Evolutionary conservation across 495 filamentous ascomycete species (phyloP), one percentile per base, ranked within the genome.

Genomic region (Clohesyomyces aquaticus): DNA sequence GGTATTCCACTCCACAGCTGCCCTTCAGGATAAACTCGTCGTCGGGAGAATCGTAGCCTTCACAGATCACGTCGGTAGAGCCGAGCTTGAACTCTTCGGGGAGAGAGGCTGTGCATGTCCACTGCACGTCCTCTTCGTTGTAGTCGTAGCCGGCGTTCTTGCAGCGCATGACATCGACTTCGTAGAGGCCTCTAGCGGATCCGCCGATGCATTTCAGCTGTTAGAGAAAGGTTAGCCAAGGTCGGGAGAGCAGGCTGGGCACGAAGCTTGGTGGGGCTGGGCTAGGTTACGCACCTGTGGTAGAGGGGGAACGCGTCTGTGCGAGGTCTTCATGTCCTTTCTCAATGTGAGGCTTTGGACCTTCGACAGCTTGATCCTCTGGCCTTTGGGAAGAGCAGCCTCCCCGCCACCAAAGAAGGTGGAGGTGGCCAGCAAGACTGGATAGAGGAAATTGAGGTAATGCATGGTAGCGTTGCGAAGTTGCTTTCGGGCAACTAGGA

Each of bases 1-100:
- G 80, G 73, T 98, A 98, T 74, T 98, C 93, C 11, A 96, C 93
- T 1, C 91, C 94, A 76, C 94, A 98, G 70, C 85, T 91, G 3
- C 94, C 93, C 63, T 90, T 90, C 18, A 98, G 77, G 3, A 98
- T 82, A 76, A 91, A 94, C 0, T 82, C 81, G 71, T 98, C 94
- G 19, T 91, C 83, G 0, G 88, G 75, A 11, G 73, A 76, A 18
- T 82, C 79, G 75, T 96, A 98, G 9, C 94, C 94, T 71, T 98
- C 94, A 74, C 94, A 98, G 2, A 91, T 79, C 11, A 98, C 94
- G 57, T 98, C 93, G 1, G 94, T 97, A 25, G 82, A 78, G 35
- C 92, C 94, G 12, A 98, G 83, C 72, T 94, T 94, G 73, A 98
- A 89, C 68, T 95, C 89, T 0, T 81, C 72, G 0, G 94, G 94